Percentiles rank a stretch among this genome's conserved stretches.
These are phyloP conservation scores for Ogataea minuta DNA, from an alignment of 805 yeast species.

Conservation along the genomic window DNA sequence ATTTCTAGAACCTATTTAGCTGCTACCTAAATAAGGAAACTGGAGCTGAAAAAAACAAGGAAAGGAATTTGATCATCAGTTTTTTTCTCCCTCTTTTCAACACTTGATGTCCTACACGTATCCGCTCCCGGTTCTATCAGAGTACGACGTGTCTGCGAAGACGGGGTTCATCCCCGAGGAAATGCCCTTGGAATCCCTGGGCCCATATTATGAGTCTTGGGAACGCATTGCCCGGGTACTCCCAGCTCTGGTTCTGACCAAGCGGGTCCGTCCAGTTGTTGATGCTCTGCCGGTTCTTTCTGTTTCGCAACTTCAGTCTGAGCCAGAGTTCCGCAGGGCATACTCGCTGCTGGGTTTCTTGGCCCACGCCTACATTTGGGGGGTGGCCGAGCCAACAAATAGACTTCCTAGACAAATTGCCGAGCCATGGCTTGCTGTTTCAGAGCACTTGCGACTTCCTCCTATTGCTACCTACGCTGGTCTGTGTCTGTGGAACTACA, in stretches of 20 bases:
- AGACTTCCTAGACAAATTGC: slow-evolving; percentile 67
- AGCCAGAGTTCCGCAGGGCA: slow-evolving; percentile 70
- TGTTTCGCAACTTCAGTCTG: slow-evolving; percentile 42
- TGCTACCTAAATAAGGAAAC: slow-evolving; percentile 5
- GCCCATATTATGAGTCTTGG: slow-evolving; percentile 71
- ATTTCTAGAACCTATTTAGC: not conserved
- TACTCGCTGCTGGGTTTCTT: slow-evolving; percentile 76
- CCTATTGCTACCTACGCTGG: slow-evolving; percentile 89
- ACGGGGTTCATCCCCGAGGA: slow-evolving; percentile 80
- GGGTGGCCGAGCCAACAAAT: slow-evolving; percentile 58
- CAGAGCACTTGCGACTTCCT: slow-evolving; percentile 67
- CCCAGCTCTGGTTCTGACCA: slow-evolving; percentile 71
- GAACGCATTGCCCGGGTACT: slow-evolving; percentile 62
- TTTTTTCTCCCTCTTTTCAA: not conserved
- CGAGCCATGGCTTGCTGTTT: slow-evolving; percentile 60
- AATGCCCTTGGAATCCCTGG: slow-evolving; percentile 59
- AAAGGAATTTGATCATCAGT: slow-evolving; percentile 2
- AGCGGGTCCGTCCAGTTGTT: slow-evolving; percentile 57
- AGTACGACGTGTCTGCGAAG: slow-evolving; percentile 65
- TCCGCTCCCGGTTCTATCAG: slow-evolving; percentile 50
- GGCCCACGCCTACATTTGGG: slow-evolving; percentile 91
- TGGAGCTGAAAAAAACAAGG: slow-evolving; percentile 10
- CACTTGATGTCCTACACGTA: slow-evolving; percentile 26
- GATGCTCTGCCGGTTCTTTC: slow-evolving; percentile 59
- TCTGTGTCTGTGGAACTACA: slow-evolving; percentile 85